A percentile compares a stretch with the other conserved stretches of the same genome.
Evolutionary conservation across 2,329 filamentous ascomycete genomes (phyloP).

Genomic region (Aureobasidium sp.): DNA sequence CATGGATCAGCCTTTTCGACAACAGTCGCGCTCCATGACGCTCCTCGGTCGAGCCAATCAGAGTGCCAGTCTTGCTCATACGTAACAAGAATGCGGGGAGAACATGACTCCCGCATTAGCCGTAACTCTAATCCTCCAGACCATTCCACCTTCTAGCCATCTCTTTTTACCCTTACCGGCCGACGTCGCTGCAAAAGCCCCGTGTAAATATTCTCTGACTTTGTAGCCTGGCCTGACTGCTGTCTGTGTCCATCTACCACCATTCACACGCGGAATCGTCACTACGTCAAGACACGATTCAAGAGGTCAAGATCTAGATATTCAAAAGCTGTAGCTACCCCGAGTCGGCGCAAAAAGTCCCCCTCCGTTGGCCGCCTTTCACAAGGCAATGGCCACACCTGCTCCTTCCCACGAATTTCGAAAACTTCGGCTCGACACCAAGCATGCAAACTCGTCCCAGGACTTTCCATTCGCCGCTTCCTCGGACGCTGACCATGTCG

Average conservation of each 20-base stretch:
- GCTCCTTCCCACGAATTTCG: conserved; percentile 10
- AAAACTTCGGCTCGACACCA: conserved; percentile 13
- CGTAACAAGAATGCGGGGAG: neutral
- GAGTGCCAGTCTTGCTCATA: neutral
- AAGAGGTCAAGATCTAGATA: neutral
- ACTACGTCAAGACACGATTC: neutral
- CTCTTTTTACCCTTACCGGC: neutral
- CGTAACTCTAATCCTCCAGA: neutral
- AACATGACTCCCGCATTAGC: conserved; percentile 7
- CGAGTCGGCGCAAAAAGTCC: neutral
- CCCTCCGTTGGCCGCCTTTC: neutral
- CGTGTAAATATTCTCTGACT: neutral
- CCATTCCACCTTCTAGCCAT: conserved; percentile 1
- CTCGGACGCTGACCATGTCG: conserved; percentile 9
- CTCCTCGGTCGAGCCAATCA: neutral
- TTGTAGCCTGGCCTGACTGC: neutral
- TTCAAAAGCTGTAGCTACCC: neutral
- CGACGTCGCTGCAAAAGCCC: neutral
- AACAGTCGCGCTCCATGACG: neutral
- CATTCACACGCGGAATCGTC: neutral
- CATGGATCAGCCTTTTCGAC: neutral
- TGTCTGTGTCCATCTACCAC: neutral
- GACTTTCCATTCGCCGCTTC: conserved; percentile 8
- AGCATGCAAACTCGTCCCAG: neutral
- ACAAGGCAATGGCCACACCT: conserved; percentile 8